A percentile compares a stretch with the other conserved stretches of the same genome.
These are phyloP conservation scores for Hygrophorus pudorinus DNA, from an alignment of 768 basidiomycete genomes.

Conservation along the genomic window DNA sequence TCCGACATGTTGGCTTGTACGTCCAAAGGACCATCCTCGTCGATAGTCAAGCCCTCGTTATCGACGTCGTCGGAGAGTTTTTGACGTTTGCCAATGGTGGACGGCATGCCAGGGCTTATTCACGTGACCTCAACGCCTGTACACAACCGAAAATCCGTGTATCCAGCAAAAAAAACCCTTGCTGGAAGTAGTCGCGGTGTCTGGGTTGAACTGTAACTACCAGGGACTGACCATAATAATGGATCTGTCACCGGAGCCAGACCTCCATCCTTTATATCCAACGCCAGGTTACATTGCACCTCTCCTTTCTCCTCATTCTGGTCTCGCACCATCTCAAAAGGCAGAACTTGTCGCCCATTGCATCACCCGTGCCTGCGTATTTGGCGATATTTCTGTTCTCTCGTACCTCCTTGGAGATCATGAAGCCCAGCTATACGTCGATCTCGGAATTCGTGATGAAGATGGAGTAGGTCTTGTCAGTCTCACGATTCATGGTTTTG, in stretches of 20 bases:
- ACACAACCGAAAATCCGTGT: background rate
- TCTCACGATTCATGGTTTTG: constrained; percentile 71
- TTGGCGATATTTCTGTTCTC: constrained; percentile 64
- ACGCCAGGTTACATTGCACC: constrained; percentile 50
- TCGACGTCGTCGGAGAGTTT: constrained; percentile 28
- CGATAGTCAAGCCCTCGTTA: constrained; percentile 16
- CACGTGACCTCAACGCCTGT: constrained; percentile 12
- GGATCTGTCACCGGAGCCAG: constrained; percentile 66
- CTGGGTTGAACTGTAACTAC: constrained; percentile 9
- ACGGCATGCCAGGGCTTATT: too few species aligned
- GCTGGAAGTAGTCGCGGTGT: background rate
- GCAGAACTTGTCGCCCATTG: constrained; percentile 64
- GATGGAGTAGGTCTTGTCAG: constrained; percentile 80
- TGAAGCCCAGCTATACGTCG: constrained; percentile 55
- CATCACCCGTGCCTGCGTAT: constrained; percentile 64
- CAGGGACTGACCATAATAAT: constrained; percentile 20
- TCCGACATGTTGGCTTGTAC: constrained; percentile 14
- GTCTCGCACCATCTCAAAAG: constrained; percentile 59
- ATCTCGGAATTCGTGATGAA: constrained; percentile 67
- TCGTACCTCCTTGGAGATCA: constrained; percentile 63
- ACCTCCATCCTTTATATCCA: constrained; percentile 73
- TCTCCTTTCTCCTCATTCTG: constrained; percentile 57
- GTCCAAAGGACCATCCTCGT: constrained; percentile 11
- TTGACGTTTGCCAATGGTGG: too few species aligned
- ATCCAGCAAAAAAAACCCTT: background rate